These are phyloP conservation scores for Margaritispora aquatica DNA, from an alignment of 495 filamentous ascomycete genomes.

Conservation along the genomic window DNA sequence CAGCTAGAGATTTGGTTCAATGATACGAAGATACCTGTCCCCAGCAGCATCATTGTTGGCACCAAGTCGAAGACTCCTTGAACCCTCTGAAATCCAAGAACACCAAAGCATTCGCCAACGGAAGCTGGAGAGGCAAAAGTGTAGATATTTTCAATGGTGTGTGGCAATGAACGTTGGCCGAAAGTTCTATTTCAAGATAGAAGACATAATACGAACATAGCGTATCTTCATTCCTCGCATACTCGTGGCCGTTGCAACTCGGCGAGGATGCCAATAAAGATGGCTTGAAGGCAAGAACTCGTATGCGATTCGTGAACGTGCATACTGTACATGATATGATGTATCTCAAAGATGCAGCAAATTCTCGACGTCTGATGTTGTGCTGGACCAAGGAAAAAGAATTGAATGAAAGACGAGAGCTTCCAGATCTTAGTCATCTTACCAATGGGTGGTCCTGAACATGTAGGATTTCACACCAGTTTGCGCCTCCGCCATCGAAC, in stretches of 20 bases:
- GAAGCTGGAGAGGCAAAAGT: no score
- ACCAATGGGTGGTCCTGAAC: slow-evolving; percentile 6
- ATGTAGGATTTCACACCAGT: slow-evolving; percentile 6
- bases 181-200: neutral
- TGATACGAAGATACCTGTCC: no score
- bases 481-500: slow-evolving; percentile 1
- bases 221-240: neutral
- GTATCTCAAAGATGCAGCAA: neutral
- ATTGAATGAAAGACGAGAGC: neutral
- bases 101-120: neutral
- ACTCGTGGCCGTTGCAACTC: neutral
- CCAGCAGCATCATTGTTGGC: no score
- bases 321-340: no score
- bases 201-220: neutral
- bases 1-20: no score
- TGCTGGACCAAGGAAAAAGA: neutral
- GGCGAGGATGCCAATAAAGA: no score
- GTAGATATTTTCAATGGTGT: no score
- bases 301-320: no score
- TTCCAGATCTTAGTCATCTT: neutral
- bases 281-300: no score
- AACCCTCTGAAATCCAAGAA: no score
- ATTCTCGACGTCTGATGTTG: neutral
- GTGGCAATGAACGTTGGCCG: neutral
- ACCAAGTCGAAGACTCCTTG: no score